Evolutionary conservation across 2,329 filamentous ascomycete species (phyloP).

Genomic region (Passalora sequoiae): DNA sequence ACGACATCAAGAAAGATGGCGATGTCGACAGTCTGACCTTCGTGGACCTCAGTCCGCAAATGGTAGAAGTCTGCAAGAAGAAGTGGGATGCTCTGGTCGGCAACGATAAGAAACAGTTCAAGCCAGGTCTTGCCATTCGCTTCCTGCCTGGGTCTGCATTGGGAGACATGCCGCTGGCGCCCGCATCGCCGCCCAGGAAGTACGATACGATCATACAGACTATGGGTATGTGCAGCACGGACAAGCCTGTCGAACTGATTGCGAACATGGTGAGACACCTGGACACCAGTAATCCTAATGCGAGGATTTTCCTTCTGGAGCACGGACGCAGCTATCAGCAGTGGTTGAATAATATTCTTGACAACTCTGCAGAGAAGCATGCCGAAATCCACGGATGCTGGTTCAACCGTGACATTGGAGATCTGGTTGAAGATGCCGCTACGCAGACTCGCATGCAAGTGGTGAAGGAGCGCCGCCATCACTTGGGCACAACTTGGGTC

Average conservation of each 20-base stretch:
- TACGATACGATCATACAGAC: constrained; percentile 50
- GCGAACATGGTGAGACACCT: constrained; percentile 39
- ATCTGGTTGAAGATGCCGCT: constrained; percentile 45
- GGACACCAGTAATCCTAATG: constrained; percentile 39
- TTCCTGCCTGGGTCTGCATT: constrained; percentile 44
- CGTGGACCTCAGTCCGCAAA: constrained; percentile 44
- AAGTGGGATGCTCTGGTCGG: constrained; percentile 44
- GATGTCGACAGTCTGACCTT: constrained; percentile 42
- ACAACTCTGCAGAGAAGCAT: constrained; percentile 44
- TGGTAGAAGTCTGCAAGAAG: constrained; percentile 45
- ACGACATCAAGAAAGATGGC: constrained; percentile 26
- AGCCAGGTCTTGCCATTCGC: constrained; percentile 24
- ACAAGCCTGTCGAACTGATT: constrained; percentile 41
- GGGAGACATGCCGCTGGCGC: constrained; percentile 40
- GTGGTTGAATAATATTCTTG: constrained; percentile 46
- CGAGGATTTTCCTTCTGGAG: constrained; percentile 46
- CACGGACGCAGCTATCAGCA: constrained; percentile 46
- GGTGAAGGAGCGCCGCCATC: constrained; percentile 41
- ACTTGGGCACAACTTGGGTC: constrained; percentile 48
- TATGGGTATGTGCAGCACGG: constrained; percentile 49
- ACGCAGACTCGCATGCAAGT: constrained; percentile 44
- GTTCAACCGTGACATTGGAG: constrained; percentile 50
- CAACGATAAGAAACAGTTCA: constrained; percentile 12
- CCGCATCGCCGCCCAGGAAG: constrained; percentile 28
- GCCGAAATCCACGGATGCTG: constrained; percentile 48